A percentile compares a stretch with the other conserved stretches of the same genome.
Evolutionary conservation across 768 basidiomycete species (phyloP).

Genomic region (Xerocomellus chrysenteron): DNA sequence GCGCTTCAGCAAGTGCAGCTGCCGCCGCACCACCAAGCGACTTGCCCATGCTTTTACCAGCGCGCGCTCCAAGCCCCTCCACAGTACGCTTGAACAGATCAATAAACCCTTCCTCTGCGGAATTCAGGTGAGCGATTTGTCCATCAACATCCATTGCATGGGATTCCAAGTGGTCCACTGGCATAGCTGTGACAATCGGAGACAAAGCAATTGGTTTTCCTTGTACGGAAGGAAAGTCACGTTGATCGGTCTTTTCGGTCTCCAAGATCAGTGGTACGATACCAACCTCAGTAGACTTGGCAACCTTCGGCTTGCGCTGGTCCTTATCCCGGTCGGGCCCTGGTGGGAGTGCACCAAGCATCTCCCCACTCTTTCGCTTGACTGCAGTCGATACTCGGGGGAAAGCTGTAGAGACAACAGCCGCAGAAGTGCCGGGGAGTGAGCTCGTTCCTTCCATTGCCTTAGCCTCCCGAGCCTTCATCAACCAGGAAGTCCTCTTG

Average conservation of each 20-base stretch:
- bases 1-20: slow-evolving; percentile 64
- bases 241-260: slow-evolving; percentile 6
- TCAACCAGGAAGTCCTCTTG: slow-evolving; percentile 80
- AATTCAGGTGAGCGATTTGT: slow-evolving; percentile 8
- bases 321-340: slow-evolving; percentile 34
- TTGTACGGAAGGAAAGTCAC: slow-evolving; percentile 1
- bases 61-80: slow-evolving; percentile 59
- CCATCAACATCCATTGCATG: slow-evolving; percentile 25
- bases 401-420: not conserved
- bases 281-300: slow-evolving; percentile 44
- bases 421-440: slow-evolving; percentile 18
- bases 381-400: slow-evolving; percentile 28
- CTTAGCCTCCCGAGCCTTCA: slow-evolving; percentile 72
- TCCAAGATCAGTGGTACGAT: slow-evolving; percentile 23
- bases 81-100: slow-evolving; percentile 70
- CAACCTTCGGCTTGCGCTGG: slow-evolving; percentile 47
- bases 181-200: not conserved
- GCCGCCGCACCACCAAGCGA: slow-evolving; percentile 56
- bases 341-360: slow-evolving; percentile 25
- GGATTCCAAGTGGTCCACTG: slow-evolving; percentile 16
- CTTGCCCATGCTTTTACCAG: slow-evolving; percentile 58
- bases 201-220: not conserved
- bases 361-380: slow-evolving; percentile 70
- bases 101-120: slow-evolving; percentile 48
- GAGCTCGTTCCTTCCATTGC: slow-evolving; percentile 53